Base-by-base conservation (phyloP, 345 rosid species). In the Populus simonii region DNA sequence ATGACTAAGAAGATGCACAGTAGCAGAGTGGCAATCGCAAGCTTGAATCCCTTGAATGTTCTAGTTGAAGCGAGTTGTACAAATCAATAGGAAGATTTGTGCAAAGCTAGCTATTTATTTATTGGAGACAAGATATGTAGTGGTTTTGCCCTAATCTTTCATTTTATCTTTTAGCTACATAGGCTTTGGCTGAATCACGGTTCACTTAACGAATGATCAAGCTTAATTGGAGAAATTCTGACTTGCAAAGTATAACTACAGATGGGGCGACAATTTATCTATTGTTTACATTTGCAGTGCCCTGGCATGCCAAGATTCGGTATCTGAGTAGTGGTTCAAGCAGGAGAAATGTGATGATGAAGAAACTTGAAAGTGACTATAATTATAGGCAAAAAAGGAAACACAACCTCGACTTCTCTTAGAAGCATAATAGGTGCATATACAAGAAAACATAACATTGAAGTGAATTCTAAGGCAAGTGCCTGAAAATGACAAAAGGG, bases 401-500 rank as follows among this genome's bases (percentile, higher is more conserved):
- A 9, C 29, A 11, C 9, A 23, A 16, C 12, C 29, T 10, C 10
- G 33, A 36, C 66, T 38, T 76, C 55, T 23, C 38, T 68, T 4
- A 6, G 35, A 68, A 68, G 74, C 59, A 66, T 51, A 23, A 61
- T 51, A 57, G 53, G 41, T 79, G 25, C 25, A 35, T 31, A 23
- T 7, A 6, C 8, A 57, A 8, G 36, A 31, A 38, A 38, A 31
- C 43, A 69, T 11, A 5, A 55, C 73, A 51, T 8, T 43, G 15
- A 73, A 76, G 77, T 80, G 70, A 80, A 83, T 75, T 67, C 68
- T 4, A 83, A 75, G 70, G 78, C 62, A 80, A 80, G 76, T 72
- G 80, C 82, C 25, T 27, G 11, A 78, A 63, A 67, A 33, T 36
- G 35, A 72, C 59, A 29, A 57, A 36, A 72, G 35, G 75, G 70